Evolutionary conservation across 1,284 basidiomycete genomes (phyloP).

Genomic region (Mycena citricolor): DNA sequence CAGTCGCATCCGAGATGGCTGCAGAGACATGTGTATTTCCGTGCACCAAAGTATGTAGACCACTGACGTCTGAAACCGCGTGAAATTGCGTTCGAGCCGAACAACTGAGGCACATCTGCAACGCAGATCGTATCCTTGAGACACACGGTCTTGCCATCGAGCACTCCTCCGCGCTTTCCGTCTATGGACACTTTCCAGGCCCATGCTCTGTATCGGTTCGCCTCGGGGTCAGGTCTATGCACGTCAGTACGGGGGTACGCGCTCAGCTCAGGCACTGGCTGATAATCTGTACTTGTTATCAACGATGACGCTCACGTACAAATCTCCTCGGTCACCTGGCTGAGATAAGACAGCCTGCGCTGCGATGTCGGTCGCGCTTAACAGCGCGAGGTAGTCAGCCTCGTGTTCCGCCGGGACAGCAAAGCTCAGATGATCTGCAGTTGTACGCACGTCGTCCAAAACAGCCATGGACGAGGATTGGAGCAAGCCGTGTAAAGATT

Average conservation of each 20-base stretch:
- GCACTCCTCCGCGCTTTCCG: constrained; percentile 26
- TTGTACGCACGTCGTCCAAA: constrained; percentile 3
- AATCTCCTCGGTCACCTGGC: constrained; percentile 1
- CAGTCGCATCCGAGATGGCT: constrained; percentile 42
- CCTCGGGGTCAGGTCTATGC: constrained; percentile 16
- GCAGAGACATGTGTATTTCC: constrained; percentile 19
- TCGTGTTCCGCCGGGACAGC: constrained; percentile 9
- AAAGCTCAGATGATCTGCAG: constrained; percentile 13
- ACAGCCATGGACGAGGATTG: constrained; percentile 19
- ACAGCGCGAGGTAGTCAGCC: constrained; percentile 14
- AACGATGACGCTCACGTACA: background rate
- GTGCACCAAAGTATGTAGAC: background rate
- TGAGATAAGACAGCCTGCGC: constrained; percentile 15
- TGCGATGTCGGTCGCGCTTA: constrained; percentile 7
- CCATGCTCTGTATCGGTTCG: constrained; percentile 31
- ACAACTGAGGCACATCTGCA: constrained; percentile 37
- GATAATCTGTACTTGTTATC: constrained; percentile 7
- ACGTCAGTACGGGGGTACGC: constrained; percentile 9
- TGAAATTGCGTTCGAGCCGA: constrained; percentile 38
- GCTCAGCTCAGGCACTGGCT: constrained; percentile 4
- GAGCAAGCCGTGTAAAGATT: no score
- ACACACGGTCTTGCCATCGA: constrained; percentile 30
- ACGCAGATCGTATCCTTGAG: constrained; percentile 41
- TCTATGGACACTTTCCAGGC: constrained; percentile 32
- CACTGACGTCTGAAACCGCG: constrained; percentile 27